A percentile compares a stretch with the other conserved stretches of the same genome.
phyloP scores from a whole-genome alignment of 169 alveolate genomes.

The Plasmodium gallinaceum region DNA sequence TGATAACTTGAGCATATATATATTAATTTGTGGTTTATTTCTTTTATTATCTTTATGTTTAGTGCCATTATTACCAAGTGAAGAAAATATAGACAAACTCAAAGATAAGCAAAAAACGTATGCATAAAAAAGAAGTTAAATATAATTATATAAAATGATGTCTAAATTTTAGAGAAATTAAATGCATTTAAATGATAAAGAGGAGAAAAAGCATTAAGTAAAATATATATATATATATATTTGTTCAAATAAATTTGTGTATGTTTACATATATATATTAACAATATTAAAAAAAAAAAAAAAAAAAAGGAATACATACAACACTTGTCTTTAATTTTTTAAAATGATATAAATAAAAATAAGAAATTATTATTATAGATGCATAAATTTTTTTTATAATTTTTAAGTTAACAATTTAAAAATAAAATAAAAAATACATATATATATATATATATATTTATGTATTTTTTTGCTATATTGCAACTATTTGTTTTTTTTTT shows the following conservation, averaged over 20 bases:
- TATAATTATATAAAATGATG: too few relatives aligned
- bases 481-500: background rate
- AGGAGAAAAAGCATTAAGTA: background rate
- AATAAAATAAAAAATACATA: too few relatives aligned
- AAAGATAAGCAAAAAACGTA: background rate
- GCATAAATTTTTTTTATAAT: too few relatives aligned
- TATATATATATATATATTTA: too few relatives aligned
- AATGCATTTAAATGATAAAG: background rate
- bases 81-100: slow-evolving; percentile 50
- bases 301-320: too few relatives aligned
- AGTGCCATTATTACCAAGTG: slow-evolving; percentile 42
- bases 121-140: background rate
- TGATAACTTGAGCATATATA: slow-evolving; percentile 89
- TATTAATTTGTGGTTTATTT: slow-evolving; percentile 89
- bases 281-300: too few relatives aligned
- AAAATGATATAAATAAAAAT: too few relatives aligned
- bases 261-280: background rate
- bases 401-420: too few relatives aligned
- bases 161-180: background rate
- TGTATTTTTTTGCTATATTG: too few relatives aligned
- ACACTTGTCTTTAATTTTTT: too few relatives aligned
- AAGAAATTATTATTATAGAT: too few relatives aligned
- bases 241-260: background rate
- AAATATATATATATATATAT: background rate
- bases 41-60: slow-evolving; percentile 36